Evolutionary conservation across 1,284 basidiomycete species (phyloP), one percentile per base, ranked within the genome.

Genomic region (Salmacisia buchloeana): DNA sequence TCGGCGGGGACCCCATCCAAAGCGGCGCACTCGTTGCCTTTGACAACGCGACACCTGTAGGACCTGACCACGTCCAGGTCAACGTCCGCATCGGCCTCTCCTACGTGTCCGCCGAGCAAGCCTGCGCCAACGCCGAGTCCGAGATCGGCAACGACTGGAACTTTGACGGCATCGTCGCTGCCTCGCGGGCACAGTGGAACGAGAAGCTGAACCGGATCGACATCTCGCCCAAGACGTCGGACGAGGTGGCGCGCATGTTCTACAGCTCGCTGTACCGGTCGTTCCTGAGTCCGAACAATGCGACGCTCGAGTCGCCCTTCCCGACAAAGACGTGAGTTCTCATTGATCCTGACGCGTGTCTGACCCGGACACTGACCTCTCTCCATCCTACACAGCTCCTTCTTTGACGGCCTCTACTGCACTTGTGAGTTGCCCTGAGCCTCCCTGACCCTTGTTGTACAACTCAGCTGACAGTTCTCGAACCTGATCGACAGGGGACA

Each of bases 221-320:
- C 52, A 65, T 76, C 34, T 52, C 33, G 49, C 49, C 66, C 12
- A 61, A 67, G 0, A 73, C 73, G n/a, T 64, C 71, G n/a, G 63
- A 67, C 35, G 65, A 67, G 43, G 43, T 76, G 41, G 60, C 59
- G n/a, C 35, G 66, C 27, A 60, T 76, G 21, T 72, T 76, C 64
- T 76, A 76, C 62, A 69, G 70, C 25, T 68, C 64, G 13, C 67
- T 75, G 45, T 76, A 76, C 65, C 63, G 74, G n/a, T 64, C 67
- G 21, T 76, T 75, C 63, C 66, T 76, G 6, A 74, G 65, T 25
- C 75, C 75, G 2, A 75, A 75, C 68, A 76, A 76, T 43, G 73
- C 72, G 9, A 76, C 74, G 1, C 60, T 33, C 12, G 64, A 67
- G 31, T 67, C 49, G 3, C 49, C 49, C 29, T 54, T 54, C 49